Percentiles rank a stretch among this genome's conserved stretches.
Evolutionary conservation across 2,329 filamentous ascomycete species (phyloP).

Genomic region (Aspergillus sp.): DNA sequence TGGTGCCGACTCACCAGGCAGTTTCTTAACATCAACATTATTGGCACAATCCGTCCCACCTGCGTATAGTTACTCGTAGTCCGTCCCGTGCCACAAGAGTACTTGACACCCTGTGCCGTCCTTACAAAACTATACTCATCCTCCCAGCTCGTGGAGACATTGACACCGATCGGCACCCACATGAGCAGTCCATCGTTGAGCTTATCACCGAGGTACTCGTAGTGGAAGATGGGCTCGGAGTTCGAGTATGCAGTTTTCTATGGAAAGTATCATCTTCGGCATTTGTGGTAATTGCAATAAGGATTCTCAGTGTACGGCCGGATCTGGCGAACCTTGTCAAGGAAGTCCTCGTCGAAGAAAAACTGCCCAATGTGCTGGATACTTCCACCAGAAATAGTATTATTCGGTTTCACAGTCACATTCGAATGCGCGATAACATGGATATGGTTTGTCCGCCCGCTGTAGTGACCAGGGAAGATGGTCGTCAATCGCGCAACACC

Average conservation of each 20-base stretch:
- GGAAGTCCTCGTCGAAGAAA: conserved; percentile 54
- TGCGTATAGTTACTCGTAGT: neutral
- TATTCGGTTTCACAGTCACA: conserved; percentile 30
- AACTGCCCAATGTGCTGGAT: conserved; percentile 55
- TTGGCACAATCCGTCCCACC: neutral
- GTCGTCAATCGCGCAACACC: conserved; percentile 43
- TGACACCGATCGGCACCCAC: neutral
- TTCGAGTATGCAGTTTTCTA: conserved; percentile 39
- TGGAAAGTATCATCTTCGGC: conserved; percentile 38
- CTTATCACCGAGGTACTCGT: conserved; percentile 47
- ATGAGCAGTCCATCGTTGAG: conserved; percentile 38
- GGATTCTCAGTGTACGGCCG: conserved; percentile 18
- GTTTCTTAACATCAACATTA: neutral
- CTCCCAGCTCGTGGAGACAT: neutral
- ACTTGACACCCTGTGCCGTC: neutral
- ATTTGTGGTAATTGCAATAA: conserved; percentile 31
- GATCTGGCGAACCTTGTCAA: conserved; percentile 43
- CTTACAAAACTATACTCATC: neutral
- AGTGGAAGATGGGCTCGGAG: conserved; percentile 51
- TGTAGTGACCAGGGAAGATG: conserved; percentile 35
- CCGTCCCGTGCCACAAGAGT: neutral
- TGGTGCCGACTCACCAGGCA: neutral
- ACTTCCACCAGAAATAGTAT: conserved; percentile 33
- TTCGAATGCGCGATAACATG: conserved; percentile 37
- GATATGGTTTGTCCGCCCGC: conserved; percentile 37